Conservation (phyloP, 2,329 filamentous ascomycete species). For the Ophiobolus disseminans region DNA sequence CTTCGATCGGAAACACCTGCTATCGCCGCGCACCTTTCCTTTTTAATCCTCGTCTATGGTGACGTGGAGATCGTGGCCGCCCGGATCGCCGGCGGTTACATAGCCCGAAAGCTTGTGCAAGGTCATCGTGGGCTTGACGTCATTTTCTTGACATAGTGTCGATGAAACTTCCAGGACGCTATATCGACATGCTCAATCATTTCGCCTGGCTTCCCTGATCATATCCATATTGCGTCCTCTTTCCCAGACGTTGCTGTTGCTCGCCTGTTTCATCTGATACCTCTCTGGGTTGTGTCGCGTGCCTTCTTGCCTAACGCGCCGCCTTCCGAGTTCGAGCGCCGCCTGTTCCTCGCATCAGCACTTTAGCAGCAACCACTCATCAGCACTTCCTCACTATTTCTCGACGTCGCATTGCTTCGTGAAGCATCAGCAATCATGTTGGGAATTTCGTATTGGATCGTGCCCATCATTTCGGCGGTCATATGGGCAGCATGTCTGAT, state of each 20-base stretch:
- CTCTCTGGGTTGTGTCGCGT: conserved; percentile 8
- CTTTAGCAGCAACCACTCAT: not conserved
- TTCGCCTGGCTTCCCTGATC: conserved; percentile 6
- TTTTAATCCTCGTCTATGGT: too few species aligned
- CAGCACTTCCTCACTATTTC: not conserved
- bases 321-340: conserved; percentile 1
- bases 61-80: not conserved
- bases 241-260: conserved; percentile 4
- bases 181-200: conserved; percentile 3
- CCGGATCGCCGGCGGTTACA: not conserved
- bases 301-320: conserved; percentile 5
- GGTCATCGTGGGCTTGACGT: conserved; percentile 19
- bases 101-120: conserved; percentile 6
- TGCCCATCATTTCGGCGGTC: conserved; percentile 71
- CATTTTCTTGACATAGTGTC: conserved; percentile 11
- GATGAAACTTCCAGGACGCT: conserved; percentile 11
- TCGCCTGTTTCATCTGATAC: conserved; percentile 3
- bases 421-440: conserved; percentile 32
- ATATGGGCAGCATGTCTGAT: conserved; percentile 66
- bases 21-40: too few species aligned
- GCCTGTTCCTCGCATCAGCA: not conserved
- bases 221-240: conserved; percentile 4
- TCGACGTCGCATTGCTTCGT: not conserved
- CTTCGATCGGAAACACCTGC: too few species aligned
- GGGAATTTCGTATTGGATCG: conserved; percentile 62